phyloP scores from a whole-genome alignment of 164 flowering plant species.

The Vitis riparia region DNA sequence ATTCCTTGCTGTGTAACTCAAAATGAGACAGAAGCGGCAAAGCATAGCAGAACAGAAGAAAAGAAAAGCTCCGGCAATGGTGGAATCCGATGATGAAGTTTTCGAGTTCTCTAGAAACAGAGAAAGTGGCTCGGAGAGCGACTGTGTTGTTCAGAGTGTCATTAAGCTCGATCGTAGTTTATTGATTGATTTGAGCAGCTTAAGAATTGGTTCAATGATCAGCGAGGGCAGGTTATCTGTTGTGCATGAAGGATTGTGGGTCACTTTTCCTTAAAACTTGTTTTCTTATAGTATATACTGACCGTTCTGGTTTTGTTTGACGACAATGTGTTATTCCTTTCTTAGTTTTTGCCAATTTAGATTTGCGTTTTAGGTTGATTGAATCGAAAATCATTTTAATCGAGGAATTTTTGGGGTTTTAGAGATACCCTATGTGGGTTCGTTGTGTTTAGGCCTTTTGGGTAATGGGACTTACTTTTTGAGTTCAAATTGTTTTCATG shows the following conservation, averaged over 20 bases:
- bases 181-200: conserved; percentile 17
- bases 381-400: neutral
- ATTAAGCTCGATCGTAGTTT: conserved; percentile 16
- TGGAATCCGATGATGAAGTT: conserved; percentile 11
- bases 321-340: neutral
- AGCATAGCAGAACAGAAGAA: too few relatives aligned
- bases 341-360: neutral
- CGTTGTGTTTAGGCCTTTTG: neutral
- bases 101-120: neutral
- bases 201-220: conserved; percentile 12
- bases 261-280: conserved; percentile 1
- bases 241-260: conserved; percentile 34
- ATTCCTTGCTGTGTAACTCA: too few relatives aligned
- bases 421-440: neutral
- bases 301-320: conserved; percentile 3
- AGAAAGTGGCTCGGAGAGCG: conserved; percentile 1
- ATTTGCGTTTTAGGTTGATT: too few relatives aligned
- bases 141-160: neutral
- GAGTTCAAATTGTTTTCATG: neutral
- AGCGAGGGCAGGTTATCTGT: conserved; percentile 30
- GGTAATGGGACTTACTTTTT: neutral
- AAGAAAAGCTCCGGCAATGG: conserved; percentile 5
- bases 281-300: neutral
- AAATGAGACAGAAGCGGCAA: too few relatives aligned
- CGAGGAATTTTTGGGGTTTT: neutral